Evolutionary conservation across 805 yeast genomes (phyloP).

Genomic region (Spathaspora boniae): DNA sequence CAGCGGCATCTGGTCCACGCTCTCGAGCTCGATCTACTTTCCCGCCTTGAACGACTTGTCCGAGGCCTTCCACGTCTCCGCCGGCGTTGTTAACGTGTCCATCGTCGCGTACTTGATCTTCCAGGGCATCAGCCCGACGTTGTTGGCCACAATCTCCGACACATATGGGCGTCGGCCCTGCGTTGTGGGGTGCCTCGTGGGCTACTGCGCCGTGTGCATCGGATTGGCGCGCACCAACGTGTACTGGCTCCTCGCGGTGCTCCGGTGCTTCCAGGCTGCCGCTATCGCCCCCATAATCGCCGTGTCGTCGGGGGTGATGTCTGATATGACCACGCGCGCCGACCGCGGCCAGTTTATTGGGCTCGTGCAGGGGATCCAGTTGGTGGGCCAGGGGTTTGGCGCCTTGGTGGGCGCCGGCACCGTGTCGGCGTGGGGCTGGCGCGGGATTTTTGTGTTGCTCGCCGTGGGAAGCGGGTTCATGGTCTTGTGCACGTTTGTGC

Average conservation of each 20-base stretch:
- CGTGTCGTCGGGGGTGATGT: slow-evolving; percentile 60
- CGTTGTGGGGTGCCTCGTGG: slow-evolving; percentile 45
- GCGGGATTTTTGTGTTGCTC: slow-evolving; percentile 69
- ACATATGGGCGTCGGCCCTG: slow-evolving; percentile 67
- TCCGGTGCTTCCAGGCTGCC: slow-evolving; percentile 67
- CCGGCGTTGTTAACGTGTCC: slow-evolving; percentile 59
- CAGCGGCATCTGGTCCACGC: slow-evolving; percentile 59
- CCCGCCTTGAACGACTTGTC: slow-evolving; percentile 65
- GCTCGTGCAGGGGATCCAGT: slow-evolving; percentile 53
- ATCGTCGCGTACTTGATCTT: slow-evolving; percentile 70
- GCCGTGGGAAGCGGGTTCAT: slow-evolving; percentile 55
- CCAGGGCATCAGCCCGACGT: slow-evolving; percentile 71
- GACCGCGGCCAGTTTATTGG: slow-evolving; percentile 70
- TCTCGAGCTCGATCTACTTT: slow-evolving; percentile 72
- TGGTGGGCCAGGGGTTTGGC: slow-evolving; percentile 73
- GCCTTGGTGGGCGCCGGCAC: slow-evolving; percentile 58
- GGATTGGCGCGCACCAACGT: slow-evolving; percentile 57
- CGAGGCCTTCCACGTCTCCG: slow-evolving; percentile 47
- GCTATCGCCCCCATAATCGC: slow-evolving; percentile 73
- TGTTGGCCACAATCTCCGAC: slow-evolving; percentile 67
- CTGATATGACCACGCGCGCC: slow-evolving; percentile 61
- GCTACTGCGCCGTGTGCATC: slow-evolving; percentile 55
- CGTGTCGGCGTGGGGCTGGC: slow-evolving; percentile 46
- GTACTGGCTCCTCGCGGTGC: slow-evolving; percentile 55
- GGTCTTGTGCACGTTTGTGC: slow-evolving; percentile 20